Conservation (phyloP, 352 stramenopile genomes). For the Saprolegnia diclina region DNA sequence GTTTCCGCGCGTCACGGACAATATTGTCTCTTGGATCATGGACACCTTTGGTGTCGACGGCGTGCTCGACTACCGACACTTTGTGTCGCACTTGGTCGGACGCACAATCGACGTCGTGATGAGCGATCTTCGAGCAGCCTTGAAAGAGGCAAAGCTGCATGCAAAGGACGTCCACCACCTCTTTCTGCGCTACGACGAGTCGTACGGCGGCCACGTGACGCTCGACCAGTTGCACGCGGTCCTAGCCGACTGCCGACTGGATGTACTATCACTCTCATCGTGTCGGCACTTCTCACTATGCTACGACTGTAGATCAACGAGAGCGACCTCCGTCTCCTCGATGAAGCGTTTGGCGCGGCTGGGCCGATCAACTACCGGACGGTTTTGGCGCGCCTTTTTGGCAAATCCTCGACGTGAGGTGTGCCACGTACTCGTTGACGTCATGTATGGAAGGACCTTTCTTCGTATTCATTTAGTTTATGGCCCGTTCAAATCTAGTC, state of each 20-base stretch:
- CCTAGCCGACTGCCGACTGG: neutral
- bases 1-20: neutral
- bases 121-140: neutral
- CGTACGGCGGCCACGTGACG: neutral
- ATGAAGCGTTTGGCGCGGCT: neutral
- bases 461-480: too few species aligned
- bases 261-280: neutral
- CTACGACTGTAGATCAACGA: neutral
- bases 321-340: neutral
- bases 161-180: neutral
- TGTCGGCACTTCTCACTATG: too few species aligned
- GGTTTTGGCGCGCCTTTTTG: neutral
- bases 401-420: neutral
- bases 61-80: neutral
- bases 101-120: neutral
- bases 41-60: neutral
- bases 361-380: neutral
- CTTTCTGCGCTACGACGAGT: neutral
- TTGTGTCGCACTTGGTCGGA: neutral
- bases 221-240: neutral
- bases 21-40: slow-evolving; percentile 1
- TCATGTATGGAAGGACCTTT: too few species aligned
- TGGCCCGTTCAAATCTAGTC: neutral
- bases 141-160: neutral
- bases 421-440: too few species aligned